phyloP scores from a whole-genome alignment of 768 basidiomycete species.

The Russula foetens region DNA sequence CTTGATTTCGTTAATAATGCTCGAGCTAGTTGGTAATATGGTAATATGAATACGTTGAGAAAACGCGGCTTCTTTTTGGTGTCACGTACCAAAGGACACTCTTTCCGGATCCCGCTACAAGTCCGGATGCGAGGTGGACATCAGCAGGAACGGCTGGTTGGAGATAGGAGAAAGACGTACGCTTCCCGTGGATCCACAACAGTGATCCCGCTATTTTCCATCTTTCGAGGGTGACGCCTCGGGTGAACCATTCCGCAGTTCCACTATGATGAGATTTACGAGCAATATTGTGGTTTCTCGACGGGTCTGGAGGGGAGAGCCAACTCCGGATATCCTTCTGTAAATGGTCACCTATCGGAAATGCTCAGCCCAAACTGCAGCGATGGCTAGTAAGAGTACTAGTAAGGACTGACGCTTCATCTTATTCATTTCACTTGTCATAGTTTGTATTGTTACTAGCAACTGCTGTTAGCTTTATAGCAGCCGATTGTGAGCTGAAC shows the following conservation, averaged over 20 bases:
- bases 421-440: not conserved
- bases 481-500: not conserved
- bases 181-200: not conserved
- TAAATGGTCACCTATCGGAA: not conserved
- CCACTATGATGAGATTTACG: not conserved
- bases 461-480: too few species aligned
- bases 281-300: not conserved
- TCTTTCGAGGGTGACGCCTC: not conserved
- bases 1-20: not conserved
- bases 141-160: not conserved
- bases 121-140: not conserved
- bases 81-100: not conserved
- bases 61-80: too few species aligned
- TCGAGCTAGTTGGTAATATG: not conserved
- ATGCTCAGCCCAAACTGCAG: not conserved
- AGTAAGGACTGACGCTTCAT: not conserved
- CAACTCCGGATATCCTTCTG: not conserved
- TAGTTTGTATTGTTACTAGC: not conserved
- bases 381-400: too few species aligned
- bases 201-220: not conserved
- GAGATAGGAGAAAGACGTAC: not conserved
- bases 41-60: not conserved
- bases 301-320: not conserved
- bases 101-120: conserved; percentile 3
- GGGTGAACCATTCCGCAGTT: not conserved